A percentile compares a stretch with the other conserved stretches of the same genome.
These are phyloP conservation scores for Periconia sp. DNA, from an alignment of 2,329 filamentous ascomycete species.

Conservation along the genomic window DNA sequence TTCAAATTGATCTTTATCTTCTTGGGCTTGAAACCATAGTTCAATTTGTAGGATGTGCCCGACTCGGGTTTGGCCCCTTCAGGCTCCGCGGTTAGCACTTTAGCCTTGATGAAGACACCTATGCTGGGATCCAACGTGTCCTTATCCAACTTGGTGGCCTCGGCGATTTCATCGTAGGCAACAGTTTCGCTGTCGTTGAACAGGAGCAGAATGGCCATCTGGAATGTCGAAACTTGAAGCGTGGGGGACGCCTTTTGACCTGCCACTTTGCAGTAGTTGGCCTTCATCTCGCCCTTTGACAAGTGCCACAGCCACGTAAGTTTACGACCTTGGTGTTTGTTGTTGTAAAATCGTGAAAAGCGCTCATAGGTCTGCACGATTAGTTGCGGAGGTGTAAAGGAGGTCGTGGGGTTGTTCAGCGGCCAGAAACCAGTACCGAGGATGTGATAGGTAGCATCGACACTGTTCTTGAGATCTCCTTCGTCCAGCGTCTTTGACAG, in stretches of 20 bases:
- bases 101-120: slow-evolving; percentile 87
- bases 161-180: slow-evolving; percentile 83
- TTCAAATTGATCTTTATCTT: slow-evolving; percentile 98
- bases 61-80: slow-evolving; percentile 74
- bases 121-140: slow-evolving; percentile 88
- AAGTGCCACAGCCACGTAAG: slow-evolving; percentile 98
- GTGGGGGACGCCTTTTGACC: slow-evolving; percentile 81
- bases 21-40: slow-evolving; percentile 97
- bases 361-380: slow-evolving; percentile 86
- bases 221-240: slow-evolving; percentile 95
- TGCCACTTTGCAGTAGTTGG: slow-evolving; percentile 77
- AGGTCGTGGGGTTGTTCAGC: slow-evolving; percentile 79
- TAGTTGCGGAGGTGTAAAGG: slow-evolving; percentile 83
- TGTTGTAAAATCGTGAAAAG: slow-evolving; percentile 88
- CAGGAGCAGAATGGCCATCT: slow-evolving; percentile 92
- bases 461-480: slow-evolving; percentile 65
- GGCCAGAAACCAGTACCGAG: slow-evolving; percentile 98
- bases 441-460: slow-evolving; percentile 89
- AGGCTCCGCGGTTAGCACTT: slow-evolving; percentile 74
- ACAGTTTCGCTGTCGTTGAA: slow-evolving; percentile 91
- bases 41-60: slow-evolving; percentile 79
- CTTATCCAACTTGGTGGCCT: slow-evolving; percentile 74
- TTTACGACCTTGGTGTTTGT: slow-evolving; percentile 95
- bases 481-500: slow-evolving; percentile 67
- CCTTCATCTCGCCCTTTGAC: slow-evolving; percentile 95